These are phyloP conservation scores for cucumber (Cucumis sativus) DNA, from an alignment of 306 rosid genomes.

Conservation along the genomic window Cucumber_9930_V3 NC_026661.2:16649001-16649500, in stretches of 20 bases:
- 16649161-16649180: slow-evolving; percentile 19
- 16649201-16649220: slow-evolving; percentile 29
- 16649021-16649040: too few relatives aligned
- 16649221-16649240: slow-evolving; percentile 61
- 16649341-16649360: slow-evolving; percentile 13
- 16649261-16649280: slow-evolving; percentile 19
- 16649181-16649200: slow-evolving; percentile 6
- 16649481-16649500: neutral
- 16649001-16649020: too few relatives aligned
- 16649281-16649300: slow-evolving; percentile 21
- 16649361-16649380: slow-evolving; percentile 50
- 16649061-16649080: neutral
- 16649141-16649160: slow-evolving; percentile 12
- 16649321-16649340: slow-evolving; percentile 16
- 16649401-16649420: slow-evolving; percentile 23
- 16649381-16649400: slow-evolving; percentile 19
- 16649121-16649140: neutral
- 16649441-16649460: neutral
- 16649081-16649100: neutral
- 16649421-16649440: slow-evolving; percentile 33
- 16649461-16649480: neutral
- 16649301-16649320: slow-evolving; percentile 6
- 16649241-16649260: slow-evolving; percentile 45
- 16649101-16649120: neutral
- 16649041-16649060: too few relatives aligned